A percentile compares a stretch with the other conserved stretches of the same genome.
Conservation (phyloP, 2,329 filamentous ascomycete genomes). For the Ceratocystis smalleyi region DNA sequence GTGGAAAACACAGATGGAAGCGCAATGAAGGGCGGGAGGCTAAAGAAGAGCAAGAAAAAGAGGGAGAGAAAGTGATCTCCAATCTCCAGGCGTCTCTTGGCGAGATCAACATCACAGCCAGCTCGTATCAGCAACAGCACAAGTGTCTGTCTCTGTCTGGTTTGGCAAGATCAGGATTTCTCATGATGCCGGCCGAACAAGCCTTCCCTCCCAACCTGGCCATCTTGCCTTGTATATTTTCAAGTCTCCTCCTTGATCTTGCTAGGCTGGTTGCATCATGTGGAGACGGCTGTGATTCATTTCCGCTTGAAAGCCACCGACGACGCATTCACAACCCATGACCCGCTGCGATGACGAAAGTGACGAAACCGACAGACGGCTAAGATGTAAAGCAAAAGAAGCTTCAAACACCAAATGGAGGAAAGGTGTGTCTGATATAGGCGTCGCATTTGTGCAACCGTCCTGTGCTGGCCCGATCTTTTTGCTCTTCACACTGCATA, state of each 20-base stretch:
- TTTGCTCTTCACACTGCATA: neutral
- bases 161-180: neutral
- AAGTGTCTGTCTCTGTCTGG: neutral
- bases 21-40: no score
- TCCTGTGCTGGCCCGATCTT: neutral
- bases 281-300: neutral
- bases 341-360: neutral
- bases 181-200: neutral
- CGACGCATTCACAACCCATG: neutral
- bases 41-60: neutral
- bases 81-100: neutral
- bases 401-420: neutral
- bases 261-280: neutral
- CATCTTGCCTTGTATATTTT: neutral
- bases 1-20: neutral
- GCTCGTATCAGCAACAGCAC: neutral
- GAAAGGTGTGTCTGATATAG: neutral
- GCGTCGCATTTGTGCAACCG: neutral
- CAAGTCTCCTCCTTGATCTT: neutral
- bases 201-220: neutral
- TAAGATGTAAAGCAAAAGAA: neutral
- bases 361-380: neutral
- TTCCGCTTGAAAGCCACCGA: neutral
- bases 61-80: neutral
- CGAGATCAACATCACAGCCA: neutral